Evolutionary conservation across 2,329 filamentous ascomycete genomes (phyloP), one percentile per base, ranked within the genome.

Genomic region (Drechslerella stenobrocha): DNA sequence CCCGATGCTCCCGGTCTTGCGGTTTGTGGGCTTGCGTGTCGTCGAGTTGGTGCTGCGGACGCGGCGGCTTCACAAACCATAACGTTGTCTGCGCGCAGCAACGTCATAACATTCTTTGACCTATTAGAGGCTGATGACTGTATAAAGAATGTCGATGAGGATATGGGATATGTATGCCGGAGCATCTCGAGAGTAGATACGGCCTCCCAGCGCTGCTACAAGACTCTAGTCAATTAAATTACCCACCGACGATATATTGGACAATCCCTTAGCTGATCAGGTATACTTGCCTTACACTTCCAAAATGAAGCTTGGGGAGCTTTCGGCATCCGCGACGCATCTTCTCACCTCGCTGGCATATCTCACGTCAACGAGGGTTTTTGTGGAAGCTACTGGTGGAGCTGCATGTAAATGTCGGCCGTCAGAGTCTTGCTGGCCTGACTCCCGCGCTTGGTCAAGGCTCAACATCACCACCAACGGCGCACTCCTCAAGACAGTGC

Each of bases 391-490:
- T n/a, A 46, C 61, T 4, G 30, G 20, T 28, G n/a, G 23, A 2
- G 4, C 34, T 13, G 44, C 35, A 5, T 73, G 72, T 32, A 71
- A 71, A 51, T 73, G 71, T 48, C 52, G 50, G 8, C 71, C 72
- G 5, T 58, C 61, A 32, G 46, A 70, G 35, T 40, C 51, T 18
- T 74, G 72, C 4, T 79, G 77, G 77, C 78, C 78, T 1, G 73
- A 74, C 0, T 20, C 53, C 3, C 53, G 74, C 1, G 70, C 76
- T 44, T 79, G 77, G 77, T 66, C 71, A 2, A 46, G 69, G 1
- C 72, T 79, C 28, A 79, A 79, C 53, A 53, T 60, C 13, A 75
- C 77, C 2, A 70, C 78, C 20, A 70, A 73, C 8, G 77, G 77
- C 1, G 74, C 75, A 48, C 73, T 79, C 20, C 70, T 77, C 9